Evolutionary conservation across 345 rosid genomes (phyloP).

Genomic region (Atalantia buxifolia): DNA sequence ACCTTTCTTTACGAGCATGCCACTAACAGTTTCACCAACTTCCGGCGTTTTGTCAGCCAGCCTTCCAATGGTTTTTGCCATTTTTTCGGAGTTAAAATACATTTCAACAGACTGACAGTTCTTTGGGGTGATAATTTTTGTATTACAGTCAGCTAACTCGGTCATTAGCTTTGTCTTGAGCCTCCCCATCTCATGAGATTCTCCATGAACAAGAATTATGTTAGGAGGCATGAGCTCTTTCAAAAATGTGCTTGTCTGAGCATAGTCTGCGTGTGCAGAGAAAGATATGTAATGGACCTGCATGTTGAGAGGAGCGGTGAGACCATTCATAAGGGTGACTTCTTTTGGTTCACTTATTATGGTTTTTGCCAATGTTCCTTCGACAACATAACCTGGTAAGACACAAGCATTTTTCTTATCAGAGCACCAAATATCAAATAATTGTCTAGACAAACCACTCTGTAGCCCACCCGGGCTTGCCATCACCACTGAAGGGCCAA

Average conservation of each 20-base stretch:
- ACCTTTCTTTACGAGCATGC: constrained; percentile 84
- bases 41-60: constrained; percentile 82
- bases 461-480: constrained; percentile 93
- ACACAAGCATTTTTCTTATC: constrained; percentile 87
- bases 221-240: constrained; percentile 94
- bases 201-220: constrained; percentile 92
- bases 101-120: constrained; percentile 88
- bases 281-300: constrained; percentile 90
- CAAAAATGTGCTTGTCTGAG: constrained; percentile 93
- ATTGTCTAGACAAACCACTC: constrained; percentile 87
- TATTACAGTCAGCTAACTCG: constrained; percentile 74
- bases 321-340: constrained; percentile 93
- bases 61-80: constrained; percentile 91
- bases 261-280: constrained; percentile 95
- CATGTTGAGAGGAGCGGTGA: constrained; percentile 81
- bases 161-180: constrained; percentile 82
- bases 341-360: constrained; percentile 90
- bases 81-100: constrained; percentile 79
- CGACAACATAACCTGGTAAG: constrained; percentile 81
- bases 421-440: constrained; percentile 90
- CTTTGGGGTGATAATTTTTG: constrained; percentile 79
- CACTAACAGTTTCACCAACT: constrained; percentile 78
- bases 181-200: constrained; percentile 92
- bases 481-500: constrained; percentile 93
- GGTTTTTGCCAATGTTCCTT: constrained; percentile 80